Evolutionary conservation across 768 basidiomycete species (phyloP), one percentile per base, ranked within the genome.

Genomic region (Tephrocybe sp.): DNA sequence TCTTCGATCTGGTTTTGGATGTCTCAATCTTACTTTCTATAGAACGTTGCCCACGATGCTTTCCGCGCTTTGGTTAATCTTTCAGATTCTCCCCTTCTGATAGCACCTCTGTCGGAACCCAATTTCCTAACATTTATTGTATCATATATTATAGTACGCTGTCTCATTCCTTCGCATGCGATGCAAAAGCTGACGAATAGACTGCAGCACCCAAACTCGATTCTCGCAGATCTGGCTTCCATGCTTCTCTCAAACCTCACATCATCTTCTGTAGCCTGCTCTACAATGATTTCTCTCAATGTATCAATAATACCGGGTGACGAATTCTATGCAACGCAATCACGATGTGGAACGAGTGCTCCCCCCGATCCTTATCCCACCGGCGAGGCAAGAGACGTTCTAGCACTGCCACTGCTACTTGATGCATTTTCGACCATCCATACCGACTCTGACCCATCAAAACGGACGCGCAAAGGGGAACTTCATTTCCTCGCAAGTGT

Each of bases 181-280:
- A 32, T 15, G 43, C 21, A 8, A 22, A 37, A 31, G 21, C 39
- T 58, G n/a, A 58, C 27, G 13, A 39, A 37, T n/a, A 32, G 21
- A 39, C 13, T 32, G 8, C 58, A 98, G 94, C 89, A 93, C 67
- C 87, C 91, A n/a, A 82, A 87, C 52, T 84, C 95, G 9, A 83
- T 87, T 49, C 86, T 98, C 22, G 92, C 93, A 27, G 95, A 98
- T 73, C 82, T 98, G 16, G 92, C 94, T 3, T 80, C 92, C n/a
- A 98, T 98, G 96, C 76, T 98, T 1, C 78, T 98, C 9, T 96
- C 94, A n/a, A 98, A 98, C 70, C 71, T 97, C 27, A 89, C 92
- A 8, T 79, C 88, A 4, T 84, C 89, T 36, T 75, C 88, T 2
- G 68, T 78, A 0, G 79, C 88, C 45, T 87, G 89, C 56, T 71